These are phyloP conservation scores for Macadamia tetraphylla DNA, from an alignment of 164 flowering plant genomes.

Conservation along the genomic window DNA sequence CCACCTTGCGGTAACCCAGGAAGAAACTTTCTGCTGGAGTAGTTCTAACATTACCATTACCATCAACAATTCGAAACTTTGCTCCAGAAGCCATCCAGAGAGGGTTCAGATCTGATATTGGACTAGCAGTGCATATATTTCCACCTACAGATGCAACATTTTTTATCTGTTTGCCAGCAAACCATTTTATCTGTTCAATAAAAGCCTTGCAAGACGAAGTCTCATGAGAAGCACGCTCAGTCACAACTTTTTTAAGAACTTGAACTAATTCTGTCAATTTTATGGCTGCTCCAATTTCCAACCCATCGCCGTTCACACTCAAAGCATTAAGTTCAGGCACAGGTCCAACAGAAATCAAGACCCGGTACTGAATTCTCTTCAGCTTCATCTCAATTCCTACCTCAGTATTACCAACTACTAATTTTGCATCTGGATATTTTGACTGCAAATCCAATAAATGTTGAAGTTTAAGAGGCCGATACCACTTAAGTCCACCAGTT, in stretches of 20 bases:
- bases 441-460: constrained; percentile 67
- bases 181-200: constrained; percentile 90
- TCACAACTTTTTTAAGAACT: constrained; percentile 36
- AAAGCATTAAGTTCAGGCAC: constrained; percentile 74
- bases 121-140: constrained; percentile 98
- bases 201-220: constrained; percentile 79
- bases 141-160: constrained; percentile 97
- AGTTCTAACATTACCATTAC: constrained; percentile 54
- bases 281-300: constrained; percentile 89
- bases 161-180: constrained; percentile 93
- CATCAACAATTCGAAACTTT: constrained; percentile 51
- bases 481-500: constrained; percentile 78
- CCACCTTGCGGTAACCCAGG: constrained; percentile 84
- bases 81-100: constrained; percentile 96
- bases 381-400: constrained; percentile 92
- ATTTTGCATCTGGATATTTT: constrained; percentile 70
- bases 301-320: constrained; percentile 59
- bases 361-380: constrained; percentile 65
- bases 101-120: constrained; percentile 97
- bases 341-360: constrained; percentile 57
- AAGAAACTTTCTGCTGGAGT: constrained; percentile 74
- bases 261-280: constrained; percentile 56
- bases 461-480: constrained; percentile 58
- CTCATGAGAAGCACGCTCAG: constrained; percentile 58
- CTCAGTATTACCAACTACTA: constrained; percentile 88